phyloP scores from a whole-genome alignment of 208 protist genomes.

The Perkinsela sp. region DNA sequence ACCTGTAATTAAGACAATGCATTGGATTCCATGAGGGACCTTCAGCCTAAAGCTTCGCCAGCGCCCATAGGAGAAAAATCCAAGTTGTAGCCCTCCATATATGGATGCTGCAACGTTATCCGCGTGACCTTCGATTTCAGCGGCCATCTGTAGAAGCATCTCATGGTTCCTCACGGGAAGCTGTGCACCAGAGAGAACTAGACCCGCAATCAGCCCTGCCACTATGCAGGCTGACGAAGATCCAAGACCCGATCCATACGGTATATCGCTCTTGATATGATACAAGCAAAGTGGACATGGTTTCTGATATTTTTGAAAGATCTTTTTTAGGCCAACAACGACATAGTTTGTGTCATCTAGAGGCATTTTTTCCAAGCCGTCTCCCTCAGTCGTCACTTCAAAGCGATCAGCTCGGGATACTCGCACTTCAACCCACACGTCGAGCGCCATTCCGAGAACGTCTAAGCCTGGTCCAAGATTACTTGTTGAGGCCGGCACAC shows the following conservation, averaged over 20 bases:
- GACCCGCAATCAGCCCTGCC: constrained; percentile 56
- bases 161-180: constrained; percentile 29
- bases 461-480: constrained; percentile 73
- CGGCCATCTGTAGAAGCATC: constrained; percentile 38
- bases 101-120: constrained; percentile 71
- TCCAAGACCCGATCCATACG: constrained; percentile 58
- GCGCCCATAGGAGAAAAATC: constrained; percentile 12
- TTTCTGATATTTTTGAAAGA: constrained; percentile 29
- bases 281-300: constrained; percentile 48
- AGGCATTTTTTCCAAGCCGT: constrained; percentile 33
- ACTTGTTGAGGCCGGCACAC: constrained; percentile 64
- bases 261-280: constrained; percentile 53
- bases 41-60: constrained; percentile 4
- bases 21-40: constrained; percentile 31
- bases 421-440: constrained; percentile 61
- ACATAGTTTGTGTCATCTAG: constrained; percentile 43
- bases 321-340: constrained; percentile 25
- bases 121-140: constrained; percentile 56
- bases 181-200: constrained; percentile 42
- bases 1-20: constrained; percentile 40
- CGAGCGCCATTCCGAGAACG: constrained; percentile 57
- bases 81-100: constrained; percentile 70
- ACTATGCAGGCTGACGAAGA: constrained; percentile 56
- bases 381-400: constrained; percentile 30
- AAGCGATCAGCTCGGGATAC: constrained; percentile 37